Percentiles rank a stretch among this genome's conserved stretches.
phyloP scores from a whole-genome alignment of 1,284 basidiomycete species.

The Wolfiporia cocos region DNA sequence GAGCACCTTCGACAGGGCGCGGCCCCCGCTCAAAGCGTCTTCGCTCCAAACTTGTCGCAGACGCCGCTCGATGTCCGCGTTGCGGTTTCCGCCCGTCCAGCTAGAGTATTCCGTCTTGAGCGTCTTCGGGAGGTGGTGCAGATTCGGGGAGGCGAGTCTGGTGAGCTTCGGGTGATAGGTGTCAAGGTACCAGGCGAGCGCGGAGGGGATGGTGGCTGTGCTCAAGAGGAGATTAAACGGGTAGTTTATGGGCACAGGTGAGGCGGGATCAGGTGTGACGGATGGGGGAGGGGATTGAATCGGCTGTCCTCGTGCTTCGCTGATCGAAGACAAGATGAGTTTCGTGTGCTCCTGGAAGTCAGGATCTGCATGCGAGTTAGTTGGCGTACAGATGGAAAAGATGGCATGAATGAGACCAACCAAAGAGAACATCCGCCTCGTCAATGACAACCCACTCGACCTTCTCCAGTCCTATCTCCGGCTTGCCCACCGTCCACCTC shows the following conservation, averaged over 20 bases:
- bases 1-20: constrained; percentile 52
- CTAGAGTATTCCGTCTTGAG: constrained; percentile 68
- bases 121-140: constrained; percentile 71
- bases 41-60: constrained; percentile 71
- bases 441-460: constrained; percentile 86
- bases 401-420: constrained; percentile 36
- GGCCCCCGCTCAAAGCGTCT: constrained; percentile 39
- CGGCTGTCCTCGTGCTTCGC: constrained; percentile 49
- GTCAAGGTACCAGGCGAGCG: constrained; percentile 63
- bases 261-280: not conserved
- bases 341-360: constrained; percentile 75
- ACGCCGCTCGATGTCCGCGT: constrained; percentile 72
- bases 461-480: constrained; percentile 52
- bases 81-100: constrained; percentile 75
- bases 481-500: constrained; percentile 33
- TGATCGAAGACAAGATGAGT: constrained; percentile 61
- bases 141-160: constrained; percentile 69
- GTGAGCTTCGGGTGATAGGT: constrained; percentile 52
- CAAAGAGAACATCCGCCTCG: constrained; percentile 87
- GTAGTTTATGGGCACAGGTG: constrained; percentile 34
- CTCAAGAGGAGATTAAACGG: constrained; percentile 78
- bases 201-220: constrained; percentile 83
- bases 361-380: constrained; percentile 42
- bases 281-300: constrained; percentile 30
- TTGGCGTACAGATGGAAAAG: not conserved